Percentiles rank a stretch among this genome's conserved stretches.
Conservation (phyloP, 345 rosid genomes). For the Durio zibethinus region DNA sequence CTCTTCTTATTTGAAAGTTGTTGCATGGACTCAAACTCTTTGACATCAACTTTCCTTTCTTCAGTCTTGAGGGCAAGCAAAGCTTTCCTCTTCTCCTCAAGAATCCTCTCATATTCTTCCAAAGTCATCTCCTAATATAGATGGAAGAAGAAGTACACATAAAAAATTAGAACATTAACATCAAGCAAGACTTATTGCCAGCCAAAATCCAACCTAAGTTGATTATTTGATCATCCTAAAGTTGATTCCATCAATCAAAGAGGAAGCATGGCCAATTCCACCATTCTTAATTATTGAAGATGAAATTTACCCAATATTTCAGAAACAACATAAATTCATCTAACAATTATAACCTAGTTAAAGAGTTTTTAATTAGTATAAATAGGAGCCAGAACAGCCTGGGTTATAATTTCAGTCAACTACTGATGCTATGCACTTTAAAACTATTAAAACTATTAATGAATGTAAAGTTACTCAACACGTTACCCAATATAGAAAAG, state of each 20-base stretch:
- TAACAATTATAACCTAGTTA: neutral
- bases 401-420: neutral
- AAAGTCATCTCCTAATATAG: conserved; percentile 77
- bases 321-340: neutral
- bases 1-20: conserved; percentile 81
- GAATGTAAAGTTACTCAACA: neutral
- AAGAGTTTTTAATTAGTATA: neutral
- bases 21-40: conserved; percentile 76
- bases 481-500: neutral
- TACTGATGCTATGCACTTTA: neutral
- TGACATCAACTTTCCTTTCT: conserved; percentile 78
- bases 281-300: neutral
- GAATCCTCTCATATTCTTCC: conserved; percentile 88
- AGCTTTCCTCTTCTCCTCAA: conserved; percentile 75
- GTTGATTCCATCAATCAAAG: neutral
- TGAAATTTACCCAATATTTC: neutral
- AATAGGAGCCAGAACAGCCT: neutral
- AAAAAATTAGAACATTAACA: neutral
- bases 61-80: conserved; percentile 54
- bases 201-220: neutral
- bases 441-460: neutral
- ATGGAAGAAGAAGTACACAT: neutral
- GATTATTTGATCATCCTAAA: neutral
- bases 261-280: neutral
- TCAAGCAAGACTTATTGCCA: neutral